phyloP scores from a whole-genome alignment of 345 rosid species.

The Salix purpurea region DNA sequence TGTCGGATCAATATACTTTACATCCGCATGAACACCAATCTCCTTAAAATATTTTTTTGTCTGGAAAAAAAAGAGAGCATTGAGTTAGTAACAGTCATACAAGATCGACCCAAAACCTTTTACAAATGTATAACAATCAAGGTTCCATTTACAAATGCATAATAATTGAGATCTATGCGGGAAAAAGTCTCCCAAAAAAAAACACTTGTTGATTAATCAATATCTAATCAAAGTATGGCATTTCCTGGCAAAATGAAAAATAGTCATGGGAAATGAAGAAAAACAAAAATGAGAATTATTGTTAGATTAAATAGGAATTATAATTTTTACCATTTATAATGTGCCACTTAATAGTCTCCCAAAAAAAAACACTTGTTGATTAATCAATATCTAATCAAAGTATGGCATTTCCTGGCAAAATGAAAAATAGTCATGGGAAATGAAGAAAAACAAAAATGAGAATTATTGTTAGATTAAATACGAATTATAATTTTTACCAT shows the following conservation, averaged over 20 bases:
- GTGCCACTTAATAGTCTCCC: too few species aligned
- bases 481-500: too few species aligned
- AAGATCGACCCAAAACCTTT: neutral
- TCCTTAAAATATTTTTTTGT: constrained; percentile 73
- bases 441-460: too few species aligned
- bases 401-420: neutral
- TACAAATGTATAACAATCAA: neutral
- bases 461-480: too few species aligned
- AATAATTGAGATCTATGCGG: neutral
- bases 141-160: neutral
- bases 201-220: neutral
- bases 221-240: neutral
- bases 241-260: neutral
- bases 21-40: constrained; percentile 62
- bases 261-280: neutral
- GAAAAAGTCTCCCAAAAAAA: neutral
- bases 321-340: too few species aligned
- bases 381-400: neutral
- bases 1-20: constrained; percentile 94
- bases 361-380: neutral
- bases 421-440: neutral
- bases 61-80: constrained; percentile 32
- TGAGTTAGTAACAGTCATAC: neutral
- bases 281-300: too few species aligned
- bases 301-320: too few species aligned